Evolutionary conservation across 1,139 yeast genomes (phyloP).

Genomic region (Torulaspora globosa): DNA sequence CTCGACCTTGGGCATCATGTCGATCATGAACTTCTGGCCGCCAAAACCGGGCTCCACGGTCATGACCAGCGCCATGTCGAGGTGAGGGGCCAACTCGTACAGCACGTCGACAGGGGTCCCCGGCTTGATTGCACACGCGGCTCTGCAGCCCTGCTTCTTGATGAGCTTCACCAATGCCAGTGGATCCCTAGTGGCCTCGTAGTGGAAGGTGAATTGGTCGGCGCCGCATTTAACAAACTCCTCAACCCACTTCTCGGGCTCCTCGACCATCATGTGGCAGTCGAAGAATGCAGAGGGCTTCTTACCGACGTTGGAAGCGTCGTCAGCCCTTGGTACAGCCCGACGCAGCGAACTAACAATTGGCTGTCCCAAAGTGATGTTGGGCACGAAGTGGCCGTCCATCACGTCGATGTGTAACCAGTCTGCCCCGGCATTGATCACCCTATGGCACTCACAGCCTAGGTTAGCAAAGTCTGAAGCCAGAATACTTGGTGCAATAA

Average conservation of each 20-base stretch:
- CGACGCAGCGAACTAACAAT: conserved; percentile 75
- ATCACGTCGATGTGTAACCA: conserved; percentile 98
- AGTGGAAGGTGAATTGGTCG: conserved; percentile 93
- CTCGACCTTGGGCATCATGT: conserved; percentile 94
- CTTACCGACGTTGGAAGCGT: conserved; percentile 31
- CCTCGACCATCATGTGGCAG: conserved; percentile 97
- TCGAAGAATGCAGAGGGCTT: conserved; percentile 70
- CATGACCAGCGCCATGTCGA: conserved; percentile 95
- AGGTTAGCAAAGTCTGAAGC: conserved; percentile 91
- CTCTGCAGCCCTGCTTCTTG: conserved; percentile 78
- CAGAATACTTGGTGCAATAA: conserved; percentile 92
- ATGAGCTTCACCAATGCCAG: conserved; percentile 68
- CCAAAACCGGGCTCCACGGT: conserved; percentile 99
- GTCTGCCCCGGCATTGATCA: conserved; percentile 75
- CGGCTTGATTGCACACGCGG: conserved; percentile 94
- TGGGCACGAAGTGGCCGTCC: conserved; percentile 99
- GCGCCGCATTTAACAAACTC: conserved; percentile 95
- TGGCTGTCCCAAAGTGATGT: conserved; percentile 90
- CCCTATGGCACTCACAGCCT: conserved; percentile 80
- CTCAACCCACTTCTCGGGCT: conserved; percentile 93
- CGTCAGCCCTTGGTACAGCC: conserved; percentile 59
- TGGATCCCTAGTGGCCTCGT: conserved; percentile 86
- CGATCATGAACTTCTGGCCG: conserved; percentile 92
- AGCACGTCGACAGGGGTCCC: conserved; percentile 85
- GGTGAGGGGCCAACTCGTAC: conserved; percentile 65